These are phyloP conservation scores for Nicotiana noctiflora DNA, from an alignment of 257 asterid species.

Conservation along the genomic window DNA sequence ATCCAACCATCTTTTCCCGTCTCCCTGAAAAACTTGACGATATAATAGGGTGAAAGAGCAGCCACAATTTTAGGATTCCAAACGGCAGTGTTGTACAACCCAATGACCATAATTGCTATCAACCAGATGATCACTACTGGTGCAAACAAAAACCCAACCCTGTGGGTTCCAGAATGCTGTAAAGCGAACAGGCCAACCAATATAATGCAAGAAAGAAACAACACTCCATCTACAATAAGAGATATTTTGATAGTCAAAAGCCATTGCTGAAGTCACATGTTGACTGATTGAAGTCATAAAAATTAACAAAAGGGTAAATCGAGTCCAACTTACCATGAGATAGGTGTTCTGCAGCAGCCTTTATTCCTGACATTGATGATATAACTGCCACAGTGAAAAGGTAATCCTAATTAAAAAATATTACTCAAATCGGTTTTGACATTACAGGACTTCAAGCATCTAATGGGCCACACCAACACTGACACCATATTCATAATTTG, in stretches of 20 bases:
- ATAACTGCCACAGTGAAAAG: constrained; percentile 2
- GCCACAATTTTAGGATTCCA: constrained; percentile 26
- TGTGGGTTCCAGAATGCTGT: constrained; percentile 36
- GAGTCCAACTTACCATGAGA: background rate
- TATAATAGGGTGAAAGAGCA: constrained; percentile 34
- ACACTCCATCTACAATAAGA: constrained; percentile 20
- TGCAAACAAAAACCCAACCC: constrained; percentile 34
- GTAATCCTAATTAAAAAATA: background rate
- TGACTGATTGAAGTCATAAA: constrained; percentile 15
- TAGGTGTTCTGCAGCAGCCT: background rate
- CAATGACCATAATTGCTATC: constrained; percentile 29
- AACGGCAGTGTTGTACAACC: constrained; percentile 23
- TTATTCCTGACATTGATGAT: constrained; percentile 5
- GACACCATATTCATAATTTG: background rate
- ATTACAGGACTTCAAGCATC: background rate
- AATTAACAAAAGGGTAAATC: constrained; percentile 16
- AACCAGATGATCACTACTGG: constrained; percentile 35
- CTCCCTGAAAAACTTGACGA: constrained; percentile 22
- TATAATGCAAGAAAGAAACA: constrained; percentile 29
- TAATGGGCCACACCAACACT: background rate
- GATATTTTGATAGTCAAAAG: background rate
- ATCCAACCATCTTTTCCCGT: constrained; percentile 35
- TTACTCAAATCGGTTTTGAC: background rate
- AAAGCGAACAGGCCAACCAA: constrained; percentile 31
- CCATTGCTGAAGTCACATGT: background rate